Conservation (phyloP, 371 early-diverging fungal genomes). For the Mucor lusitanicus region DNA sequence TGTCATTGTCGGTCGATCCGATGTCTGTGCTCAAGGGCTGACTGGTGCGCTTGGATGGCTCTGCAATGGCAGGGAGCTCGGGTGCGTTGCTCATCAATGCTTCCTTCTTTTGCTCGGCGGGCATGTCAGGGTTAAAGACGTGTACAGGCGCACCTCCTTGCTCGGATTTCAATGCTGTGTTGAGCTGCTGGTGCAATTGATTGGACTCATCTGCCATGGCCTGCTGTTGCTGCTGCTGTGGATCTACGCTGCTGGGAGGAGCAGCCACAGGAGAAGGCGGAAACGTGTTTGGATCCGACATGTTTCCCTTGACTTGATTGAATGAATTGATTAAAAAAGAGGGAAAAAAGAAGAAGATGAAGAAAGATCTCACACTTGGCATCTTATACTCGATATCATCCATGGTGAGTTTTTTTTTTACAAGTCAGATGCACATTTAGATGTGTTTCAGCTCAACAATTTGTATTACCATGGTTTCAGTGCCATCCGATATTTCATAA, state of each 20-base stretch:
- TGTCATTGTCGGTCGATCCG: constrained; percentile 1
- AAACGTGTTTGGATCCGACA: constrained; percentile 4
- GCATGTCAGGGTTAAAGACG: constrained; percentile 25
- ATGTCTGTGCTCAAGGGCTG: not conserved
- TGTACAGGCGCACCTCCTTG: constrained; percentile 17
- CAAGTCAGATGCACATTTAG: constrained; percentile 4
- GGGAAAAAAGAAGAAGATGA: not conserved
- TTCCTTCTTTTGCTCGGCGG: constrained; percentile 29
- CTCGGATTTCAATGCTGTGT: constrained; percentile 14
- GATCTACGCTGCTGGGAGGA: not conserved
- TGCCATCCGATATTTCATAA: not conserved
- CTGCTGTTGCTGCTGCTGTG: not conserved
- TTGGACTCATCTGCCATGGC: constrained; percentile 15
- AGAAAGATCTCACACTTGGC: not conserved
- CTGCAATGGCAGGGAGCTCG: not conserved
- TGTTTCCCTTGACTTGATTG: not conserved
- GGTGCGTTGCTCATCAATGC: constrained; percentile 10
- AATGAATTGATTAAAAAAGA: not conserved
- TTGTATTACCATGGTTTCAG: not conserved
- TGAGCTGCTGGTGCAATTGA: constrained; percentile 14
- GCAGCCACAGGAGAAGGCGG: not conserved
- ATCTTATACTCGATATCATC: not conserved
- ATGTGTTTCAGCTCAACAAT: not conserved
- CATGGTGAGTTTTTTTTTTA: constrained; percentile 1
- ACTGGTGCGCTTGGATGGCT: not conserved